Percentiles rank a stretch among this genome's conserved stretches.
Evolutionary conservation across 805 yeast species (phyloP).

Genomic region (Yamadazyma ubonensis): DNA sequence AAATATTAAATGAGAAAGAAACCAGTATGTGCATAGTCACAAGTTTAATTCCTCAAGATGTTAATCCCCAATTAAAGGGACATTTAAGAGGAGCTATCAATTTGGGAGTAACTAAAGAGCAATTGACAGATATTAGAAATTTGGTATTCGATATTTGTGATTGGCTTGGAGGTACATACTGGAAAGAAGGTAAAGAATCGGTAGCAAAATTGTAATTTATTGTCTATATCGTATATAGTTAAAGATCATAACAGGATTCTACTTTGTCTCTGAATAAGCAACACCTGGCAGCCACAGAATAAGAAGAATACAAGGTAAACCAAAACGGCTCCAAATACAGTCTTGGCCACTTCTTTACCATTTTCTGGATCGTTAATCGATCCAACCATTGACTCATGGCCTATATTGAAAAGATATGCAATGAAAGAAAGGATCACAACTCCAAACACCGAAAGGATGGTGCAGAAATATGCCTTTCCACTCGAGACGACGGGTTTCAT

Average conservation of each 20-base stretch:
- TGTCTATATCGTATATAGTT: conserved; percentile 1
- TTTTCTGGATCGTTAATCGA: conserved; percentile 87
- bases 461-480: conserved; percentile 92
- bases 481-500: conserved; percentile 52
- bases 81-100: conserved; percentile 85
- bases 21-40: conserved; percentile 78
- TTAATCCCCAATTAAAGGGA: conserved; percentile 88
- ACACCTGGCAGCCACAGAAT: conserved; percentile 87
- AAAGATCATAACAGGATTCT: conserved; percentile 48
- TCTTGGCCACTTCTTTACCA: conserved; percentile 89
- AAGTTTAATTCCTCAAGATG: conserved; percentile 86
- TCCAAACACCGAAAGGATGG: conserved; percentile 89
- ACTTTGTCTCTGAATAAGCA: conserved; percentile 59
- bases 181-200: conserved; percentile 52
- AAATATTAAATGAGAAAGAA: conserved; percentile 60
- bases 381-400: conserved; percentile 92
- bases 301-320: conserved; percentile 77
- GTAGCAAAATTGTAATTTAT: conserved; percentile 49
- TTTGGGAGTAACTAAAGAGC: conserved; percentile 67
- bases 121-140: conserved; percentile 56
- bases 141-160: conserved; percentile 63
- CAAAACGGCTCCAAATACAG: conserved; percentile 85
- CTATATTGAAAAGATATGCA: conserved; percentile 75
- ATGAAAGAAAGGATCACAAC: conserved; percentile 81
- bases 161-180: conserved; percentile 64